phyloP scores from a whole-genome alignment of 1,284 basidiomycete species.

The Amylostereum chailletii region DNA sequence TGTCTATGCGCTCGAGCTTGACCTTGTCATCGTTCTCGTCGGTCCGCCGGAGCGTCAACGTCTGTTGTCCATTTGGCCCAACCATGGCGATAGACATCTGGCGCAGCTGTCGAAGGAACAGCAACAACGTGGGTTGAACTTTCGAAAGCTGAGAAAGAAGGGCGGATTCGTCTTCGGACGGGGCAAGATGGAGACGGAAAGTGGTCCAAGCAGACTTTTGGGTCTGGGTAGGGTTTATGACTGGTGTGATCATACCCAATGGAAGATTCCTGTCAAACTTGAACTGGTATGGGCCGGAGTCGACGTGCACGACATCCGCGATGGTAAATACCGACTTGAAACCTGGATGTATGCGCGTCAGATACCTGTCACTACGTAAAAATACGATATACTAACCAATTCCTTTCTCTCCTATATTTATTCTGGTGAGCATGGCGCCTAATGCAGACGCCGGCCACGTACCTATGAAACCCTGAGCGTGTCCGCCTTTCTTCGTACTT shows the following conservation, averaged over 20 bases:
- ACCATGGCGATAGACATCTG: slow-evolving; percentile 6
- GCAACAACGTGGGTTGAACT: slow-evolving; percentile 14
- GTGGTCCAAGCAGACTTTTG: slow-evolving; percentile 13
- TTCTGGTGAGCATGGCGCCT: not conserved
- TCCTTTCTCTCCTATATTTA: slow-evolving; percentile 17
- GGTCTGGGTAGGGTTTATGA: slow-evolving; percentile 2
- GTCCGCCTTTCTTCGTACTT: slow-evolving; percentile 15
- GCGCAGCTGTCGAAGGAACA: slow-evolving; percentile 16
- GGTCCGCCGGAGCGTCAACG: slow-evolving; percentile 2
- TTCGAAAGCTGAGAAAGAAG: slow-evolving; percentile 9
- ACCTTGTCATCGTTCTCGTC: slow-evolving; percentile 3
- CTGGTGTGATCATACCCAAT: slow-evolving; percentile 18
- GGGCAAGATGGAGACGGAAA: slow-evolving; percentile 14
- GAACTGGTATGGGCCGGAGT: slow-evolving; percentile 14
- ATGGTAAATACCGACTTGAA: slow-evolving; percentile 20
- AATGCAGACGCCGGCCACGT: not conserved
- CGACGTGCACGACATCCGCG: slow-evolving; percentile 14
- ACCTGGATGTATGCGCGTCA: slow-evolving; percentile 4
- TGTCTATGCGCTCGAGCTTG: not conserved
- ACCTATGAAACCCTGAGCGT: slow-evolving; percentile 16
- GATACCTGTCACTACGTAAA: not conserved
- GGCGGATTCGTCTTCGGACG: slow-evolving; percentile 2
- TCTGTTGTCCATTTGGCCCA: not conserved
- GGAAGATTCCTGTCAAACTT: slow-evolving; percentile 11
- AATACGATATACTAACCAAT: slow-evolving; percentile 10